A percentile compares a stretch with the other conserved stretches of the same genome.
Evolutionary conservation across 2,329 filamentous ascomycete species (phyloP).

Genomic region (Gnomoniopsis sp.): DNA sequence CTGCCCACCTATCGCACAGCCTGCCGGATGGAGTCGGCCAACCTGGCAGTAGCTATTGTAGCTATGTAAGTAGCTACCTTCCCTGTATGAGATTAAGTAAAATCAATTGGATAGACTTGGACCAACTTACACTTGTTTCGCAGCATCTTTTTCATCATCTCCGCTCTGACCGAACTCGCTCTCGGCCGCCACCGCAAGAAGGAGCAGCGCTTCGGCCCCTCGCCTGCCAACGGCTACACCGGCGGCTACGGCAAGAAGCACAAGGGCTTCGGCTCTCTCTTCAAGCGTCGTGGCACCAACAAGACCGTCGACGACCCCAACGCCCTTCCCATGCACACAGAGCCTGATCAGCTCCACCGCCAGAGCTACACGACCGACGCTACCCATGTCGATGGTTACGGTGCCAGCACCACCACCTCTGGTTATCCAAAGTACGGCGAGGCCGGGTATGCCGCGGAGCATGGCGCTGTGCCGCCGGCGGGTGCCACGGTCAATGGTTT

Average conservation of each 20-base stretch:
- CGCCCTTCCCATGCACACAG: conserved; percentile 31
- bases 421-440: conserved; percentile 29
- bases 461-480: conserved; percentile 19
- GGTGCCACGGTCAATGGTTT: neutral
- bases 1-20: conserved; percentile 49
- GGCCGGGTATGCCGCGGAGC: conserved; percentile 24
- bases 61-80: conserved; percentile 54
- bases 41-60: conserved; percentile 74
- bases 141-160: conserved; percentile 31
- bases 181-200: conserved; percentile 31
- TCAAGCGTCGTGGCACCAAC: conserved; percentile 21
- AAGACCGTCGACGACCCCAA: conserved; percentile 27
- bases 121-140: conserved; percentile 14
- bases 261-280: conserved; percentile 27
- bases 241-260: conserved; percentile 31
- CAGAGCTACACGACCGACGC: conserved; percentile 34
- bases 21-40: conserved; percentile 74
- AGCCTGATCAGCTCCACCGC: conserved; percentile 31
- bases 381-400: conserved; percentile 25
- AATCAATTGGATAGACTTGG: neutral
- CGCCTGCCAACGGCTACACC: conserved; percentile 38
- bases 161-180: conserved; percentile 24
- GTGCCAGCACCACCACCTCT: conserved; percentile 14
- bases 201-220: conserved; percentile 37
- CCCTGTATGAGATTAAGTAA: neutral